Percentiles rank a stretch among this genome's conserved stretches.
Conservation (phyloP, 768 basidiomycete genomes). For the Suillus discolor region DNA sequence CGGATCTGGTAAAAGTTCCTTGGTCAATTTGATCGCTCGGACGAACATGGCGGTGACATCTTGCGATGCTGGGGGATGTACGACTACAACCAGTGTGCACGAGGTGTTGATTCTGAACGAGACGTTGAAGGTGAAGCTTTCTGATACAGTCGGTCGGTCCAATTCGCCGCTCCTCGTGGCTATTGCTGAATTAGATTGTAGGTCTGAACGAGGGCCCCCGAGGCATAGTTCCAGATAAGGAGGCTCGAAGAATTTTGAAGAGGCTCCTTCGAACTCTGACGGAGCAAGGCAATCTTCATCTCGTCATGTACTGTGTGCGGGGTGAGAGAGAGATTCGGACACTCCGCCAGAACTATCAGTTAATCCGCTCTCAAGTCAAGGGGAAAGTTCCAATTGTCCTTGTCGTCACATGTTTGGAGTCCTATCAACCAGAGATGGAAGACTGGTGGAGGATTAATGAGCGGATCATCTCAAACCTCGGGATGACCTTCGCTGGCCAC, state of each 20-base stretch:
- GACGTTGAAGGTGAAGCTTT: too few species aligned
- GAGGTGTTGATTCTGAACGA: neutral
- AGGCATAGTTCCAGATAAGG: too few species aligned
- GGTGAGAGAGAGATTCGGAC: constrained; percentile 39
- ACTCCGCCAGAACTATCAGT: constrained; percentile 37
- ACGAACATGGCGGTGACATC: neutral
- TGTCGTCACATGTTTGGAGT: constrained; percentile 41
- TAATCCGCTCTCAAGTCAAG: constrained; percentile 39
- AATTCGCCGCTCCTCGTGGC: too few species aligned
- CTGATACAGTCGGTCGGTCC: too few species aligned
- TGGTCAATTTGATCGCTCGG: neutral
- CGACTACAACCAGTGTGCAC: neutral
- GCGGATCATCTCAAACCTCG: neutral
- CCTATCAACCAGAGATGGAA: constrained; percentile 21
- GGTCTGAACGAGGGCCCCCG: too few species aligned
- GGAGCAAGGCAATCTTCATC: constrained; percentile 33
- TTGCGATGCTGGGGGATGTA: neutral
- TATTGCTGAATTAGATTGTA: too few species aligned
- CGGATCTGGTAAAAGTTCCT: neutral
- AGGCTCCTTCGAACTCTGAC: neutral
- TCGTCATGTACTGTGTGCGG: constrained; percentile 42
- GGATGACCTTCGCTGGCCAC: neutral
- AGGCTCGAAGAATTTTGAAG: too few species aligned
- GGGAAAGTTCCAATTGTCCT: constrained; percentile 38
- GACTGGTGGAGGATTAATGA: constrained; percentile 43